These are phyloP conservation scores for Paramecium sonneborni DNA, from an alignment of 73 alveolate species.

Conservation along the genomic window DNA sequence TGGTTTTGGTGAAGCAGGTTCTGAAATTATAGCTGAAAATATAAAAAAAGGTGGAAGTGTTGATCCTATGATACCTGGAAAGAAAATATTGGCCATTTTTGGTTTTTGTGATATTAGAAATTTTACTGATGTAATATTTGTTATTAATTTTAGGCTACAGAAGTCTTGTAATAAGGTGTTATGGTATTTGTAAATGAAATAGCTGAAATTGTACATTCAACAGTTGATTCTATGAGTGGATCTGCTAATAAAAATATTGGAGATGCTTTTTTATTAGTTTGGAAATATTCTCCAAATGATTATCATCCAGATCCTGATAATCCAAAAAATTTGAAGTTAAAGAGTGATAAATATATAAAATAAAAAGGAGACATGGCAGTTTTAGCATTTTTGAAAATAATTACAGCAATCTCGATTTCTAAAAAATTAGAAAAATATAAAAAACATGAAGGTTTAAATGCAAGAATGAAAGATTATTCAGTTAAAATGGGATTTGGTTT, in stretches of 20 bases:
- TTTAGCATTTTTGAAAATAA: conserved; percentile 75
- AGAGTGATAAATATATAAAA: conserved; percentile 36
- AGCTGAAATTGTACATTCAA: conserved; percentile 94
- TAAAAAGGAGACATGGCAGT: conserved; percentile 77
- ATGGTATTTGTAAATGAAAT: conserved; percentile 97
- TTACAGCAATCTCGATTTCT: conserved; percentile 74
- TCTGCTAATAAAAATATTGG: conserved; percentile 98
- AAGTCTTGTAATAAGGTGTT: conserved; percentile 92
- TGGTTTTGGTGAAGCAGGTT: conserved; percentile 99
- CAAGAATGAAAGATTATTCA: conserved; percentile 81
- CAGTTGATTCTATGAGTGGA: conserved; percentile 88
- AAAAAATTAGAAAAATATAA: conserved; percentile 80
- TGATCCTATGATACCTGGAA: conserved; percentile 96
- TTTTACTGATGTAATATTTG: conserved; percentile 80
- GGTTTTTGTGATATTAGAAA: conserved; percentile 98
- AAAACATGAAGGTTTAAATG: conserved; percentile 73
- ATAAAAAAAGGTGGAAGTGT: conserved; percentile 93
- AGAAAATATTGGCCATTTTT: conserved; percentile 91
- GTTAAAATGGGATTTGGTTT: conserved; percentile 96
- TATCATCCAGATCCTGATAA: conserved; percentile 74
- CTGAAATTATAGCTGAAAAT: conserved; percentile 94
- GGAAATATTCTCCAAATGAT: conserved; percentile 90
- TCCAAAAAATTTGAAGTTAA: conserved; percentile 70
- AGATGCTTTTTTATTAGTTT: conserved; percentile 96
- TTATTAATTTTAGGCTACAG: conserved; percentile 75